A percentile compares a stretch with the other conserved stretches of the same genome.
phyloP scores from a whole-genome alignment of 768 basidiomycete species.

The Termitomyces eurrhizus region DNA sequence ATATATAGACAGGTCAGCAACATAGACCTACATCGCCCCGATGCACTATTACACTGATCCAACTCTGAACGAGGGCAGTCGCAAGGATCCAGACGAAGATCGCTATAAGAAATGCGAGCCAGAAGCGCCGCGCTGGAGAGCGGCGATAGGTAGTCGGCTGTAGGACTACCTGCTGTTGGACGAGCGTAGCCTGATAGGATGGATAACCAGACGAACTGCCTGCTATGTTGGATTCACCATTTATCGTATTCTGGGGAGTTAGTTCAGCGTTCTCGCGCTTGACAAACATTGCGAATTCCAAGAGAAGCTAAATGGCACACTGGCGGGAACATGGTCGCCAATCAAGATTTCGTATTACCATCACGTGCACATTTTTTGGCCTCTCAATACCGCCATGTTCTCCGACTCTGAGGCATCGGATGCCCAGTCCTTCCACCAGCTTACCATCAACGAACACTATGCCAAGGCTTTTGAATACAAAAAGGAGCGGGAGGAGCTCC shows the following conservation, averaged over 20 bases:
- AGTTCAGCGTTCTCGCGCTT: conserved; percentile 13
- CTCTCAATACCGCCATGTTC: conserved; percentile 29
- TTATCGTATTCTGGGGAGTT: not conserved
- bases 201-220: conserved; percentile 6
- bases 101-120: conserved; percentile 17
- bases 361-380: conserved; percentile 7
- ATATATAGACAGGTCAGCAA: not conserved
- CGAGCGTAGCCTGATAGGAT: conserved; percentile 9
- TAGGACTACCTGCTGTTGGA: conserved; percentile 1
- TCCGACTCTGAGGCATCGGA: conserved; percentile 47
- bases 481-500: conserved; percentile 84
- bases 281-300: conserved; percentile 8
- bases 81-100: conserved; percentile 20
- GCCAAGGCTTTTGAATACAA: conserved; percentile 81
- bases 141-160: conserved; percentile 6
- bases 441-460: conserved; percentile 72
- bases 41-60: conserved; percentile 9
- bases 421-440: conserved; percentile 35
- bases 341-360: not conserved
- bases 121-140: conserved; percentile 20
- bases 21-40: conserved; percentile 8
- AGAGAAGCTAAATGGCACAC: not conserved
- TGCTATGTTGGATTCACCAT: conserved; percentile 1
- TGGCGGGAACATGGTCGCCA: not conserved
- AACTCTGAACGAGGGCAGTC: conserved; percentile 15